Percentiles rank a stretch among this genome's conserved stretches.
phyloP scores from a whole-genome alignment of 768 basidiomycete genomes.

The Termitomyces sp. region DNA sequence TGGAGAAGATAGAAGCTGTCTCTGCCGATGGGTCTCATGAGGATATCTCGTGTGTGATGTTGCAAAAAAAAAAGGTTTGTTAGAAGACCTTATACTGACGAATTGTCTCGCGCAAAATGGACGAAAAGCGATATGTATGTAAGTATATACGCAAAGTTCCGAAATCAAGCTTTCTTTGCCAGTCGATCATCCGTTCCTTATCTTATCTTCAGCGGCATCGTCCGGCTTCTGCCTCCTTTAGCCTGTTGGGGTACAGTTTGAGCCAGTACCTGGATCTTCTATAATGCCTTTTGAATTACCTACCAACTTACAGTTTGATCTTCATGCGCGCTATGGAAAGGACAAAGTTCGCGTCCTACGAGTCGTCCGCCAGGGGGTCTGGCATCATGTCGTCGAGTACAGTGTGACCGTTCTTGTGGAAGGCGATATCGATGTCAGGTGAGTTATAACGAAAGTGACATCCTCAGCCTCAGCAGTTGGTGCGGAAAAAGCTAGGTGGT shows the following conservation, averaged over 20 bases:
- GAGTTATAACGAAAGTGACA: slow-evolving; percentile 5
- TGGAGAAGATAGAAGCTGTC: background rate
- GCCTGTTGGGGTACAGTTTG: background rate
- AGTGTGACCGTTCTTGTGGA: slow-evolving; percentile 76
- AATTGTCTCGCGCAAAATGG: too few species aligned
- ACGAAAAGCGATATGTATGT: too few species aligned
- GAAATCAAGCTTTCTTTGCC: too few species aligned
- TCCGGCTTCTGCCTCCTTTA: background rate
- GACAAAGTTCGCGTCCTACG: slow-evolving; percentile 84
- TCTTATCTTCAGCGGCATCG: background rate
- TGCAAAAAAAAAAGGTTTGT: background rate
- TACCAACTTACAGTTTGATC: background rate
- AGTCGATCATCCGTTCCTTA: background rate
- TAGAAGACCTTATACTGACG: background rate
- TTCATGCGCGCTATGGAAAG: slow-evolving; percentile 74
- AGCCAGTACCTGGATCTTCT: background rate
- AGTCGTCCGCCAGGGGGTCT: slow-evolving; percentile 62
- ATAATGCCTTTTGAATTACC: slow-evolving; percentile 1
- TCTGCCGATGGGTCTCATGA: background rate
- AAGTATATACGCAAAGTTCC: too few species aligned
- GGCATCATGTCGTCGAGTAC: slow-evolving; percentile 81
- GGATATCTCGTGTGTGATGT: background rate
- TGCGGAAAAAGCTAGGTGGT: too few species aligned
- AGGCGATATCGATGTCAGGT: slow-evolving; percentile 78
- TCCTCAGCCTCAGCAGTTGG: background rate